Percentiles rank a stretch among this genome's conserved stretches.
phyloP scores from a whole-genome alignment of 331 rosid species.

The Phaseolus coccineus region DNA sequence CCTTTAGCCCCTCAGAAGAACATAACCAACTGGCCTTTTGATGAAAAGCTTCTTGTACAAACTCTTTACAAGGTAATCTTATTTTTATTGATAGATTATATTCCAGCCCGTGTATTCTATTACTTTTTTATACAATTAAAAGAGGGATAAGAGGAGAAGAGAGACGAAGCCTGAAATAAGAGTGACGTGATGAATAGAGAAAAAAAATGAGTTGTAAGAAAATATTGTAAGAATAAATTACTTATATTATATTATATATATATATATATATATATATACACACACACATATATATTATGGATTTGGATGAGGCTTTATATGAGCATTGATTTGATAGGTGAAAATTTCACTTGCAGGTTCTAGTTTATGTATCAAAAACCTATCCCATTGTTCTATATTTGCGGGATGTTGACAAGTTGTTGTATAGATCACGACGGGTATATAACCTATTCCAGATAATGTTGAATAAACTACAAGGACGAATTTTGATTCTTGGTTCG shows the following conservation, averaged over 20 bases:
- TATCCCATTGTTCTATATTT: conserved; percentile 76
- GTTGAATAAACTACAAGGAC: conserved; percentile 77
- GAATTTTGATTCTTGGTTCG: conserved; percentile 85
- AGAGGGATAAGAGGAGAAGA: background rate
- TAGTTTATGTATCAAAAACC: conserved; percentile 68
- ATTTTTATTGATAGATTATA: background rate
- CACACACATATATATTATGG: background rate
- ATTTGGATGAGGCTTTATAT: conserved; percentile 8
- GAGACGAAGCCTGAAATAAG: background rate
- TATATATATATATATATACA: background rate
- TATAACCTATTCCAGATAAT: conserved; percentile 70
- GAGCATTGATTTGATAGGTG: background rate
- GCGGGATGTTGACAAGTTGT: conserved; percentile 70
- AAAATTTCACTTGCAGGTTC: conserved; percentile 60
- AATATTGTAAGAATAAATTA: background rate
- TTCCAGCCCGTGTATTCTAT: background rate
- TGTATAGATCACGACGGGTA: conserved; percentile 61
- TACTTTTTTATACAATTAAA: background rate
- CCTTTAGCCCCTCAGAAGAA: conserved; percentile 63
- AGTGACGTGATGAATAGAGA: background rate
- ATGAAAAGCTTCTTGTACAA: conserved; percentile 79
- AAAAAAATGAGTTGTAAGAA: background rate
- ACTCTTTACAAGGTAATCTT: conserved; percentile 72
- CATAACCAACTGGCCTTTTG: conserved; percentile 75
- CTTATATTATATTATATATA: background rate